Base-by-base conservation (phyloP, 768 basidiomycete genomes). In the Tricholoma saponaceum region DNA sequence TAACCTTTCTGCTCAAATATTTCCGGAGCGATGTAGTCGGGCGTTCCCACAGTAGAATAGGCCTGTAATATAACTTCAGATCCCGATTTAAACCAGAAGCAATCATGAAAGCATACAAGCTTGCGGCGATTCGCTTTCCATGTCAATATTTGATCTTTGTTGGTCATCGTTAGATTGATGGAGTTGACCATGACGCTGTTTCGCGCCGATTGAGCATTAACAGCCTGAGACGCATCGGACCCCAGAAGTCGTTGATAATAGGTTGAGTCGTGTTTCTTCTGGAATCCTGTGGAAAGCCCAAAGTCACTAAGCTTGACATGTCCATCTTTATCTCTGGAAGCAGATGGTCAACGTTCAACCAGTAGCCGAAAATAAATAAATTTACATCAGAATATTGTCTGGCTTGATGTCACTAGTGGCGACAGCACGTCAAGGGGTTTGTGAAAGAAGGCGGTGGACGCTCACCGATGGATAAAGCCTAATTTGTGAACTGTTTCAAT, bases 81-180 rank as follows among this genome's bases (percentile, higher is more conserved):
- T 16, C 50, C 28, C 28, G 32, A 41, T 23, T 25, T 56, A 16
- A 14, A 33, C 35, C 23, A 49, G 32, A 54, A 33, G 30, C n/a
- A 7, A 20, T 23, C 33, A 28, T 12, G 30, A 20, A n/a, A 9
- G 70, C 81, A 56, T 66, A 93, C 93, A 60, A 99, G 79, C 74
- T 98, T 98, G 65, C 97, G 81, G 51, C 97, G 83, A 72, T 98
- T 99, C 12, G 95, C 96, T 72, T 98, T 98, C 97, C 96, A 99
- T 0, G 97, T 98, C 33, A 93, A 93, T 60, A 98, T 98, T 67
- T 89, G 85, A 67, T 93, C 90, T 70, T 92, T 95, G 67, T 83
- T 91, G 32, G 90, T 85, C 85, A 98, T 96, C 0, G 96, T 98
- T 57, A 98, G 72, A 66, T 98, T 92, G 67, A 98, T 99, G 10